These are phyloP conservation scores for Hymenoscyphus fructigenus DNA, from an alignment of 2,329 filamentous ascomycete species.

Conservation along the genomic window DNA sequence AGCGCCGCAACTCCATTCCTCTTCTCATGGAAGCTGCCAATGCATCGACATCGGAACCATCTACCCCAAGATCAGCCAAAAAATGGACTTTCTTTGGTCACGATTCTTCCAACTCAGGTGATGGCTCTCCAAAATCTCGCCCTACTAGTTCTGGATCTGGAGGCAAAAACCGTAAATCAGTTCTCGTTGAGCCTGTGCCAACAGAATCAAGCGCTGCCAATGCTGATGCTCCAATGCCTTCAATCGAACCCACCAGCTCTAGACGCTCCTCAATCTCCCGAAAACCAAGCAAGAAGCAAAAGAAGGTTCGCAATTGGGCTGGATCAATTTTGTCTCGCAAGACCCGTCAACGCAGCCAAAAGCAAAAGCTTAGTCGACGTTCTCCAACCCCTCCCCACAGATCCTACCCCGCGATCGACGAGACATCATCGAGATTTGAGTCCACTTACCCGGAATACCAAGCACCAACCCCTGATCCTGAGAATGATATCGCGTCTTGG, in stretches of 20 bases:
- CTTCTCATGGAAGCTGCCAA: slow-evolving; percentile 43
- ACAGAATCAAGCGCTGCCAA: slow-evolving; percentile 14
- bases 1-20: slow-evolving; percentile 59
- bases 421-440: slow-evolving; percentile 24
- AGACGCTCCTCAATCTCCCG: slow-evolving; percentile 33
- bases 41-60: slow-evolving; percentile 33
- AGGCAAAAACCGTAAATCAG: slow-evolving; percentile 29
- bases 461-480: slow-evolving; percentile 23
- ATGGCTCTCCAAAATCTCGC: slow-evolving; percentile 48
- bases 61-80: slow-evolving; percentile 36
- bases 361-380: slow-evolving; percentile 41
- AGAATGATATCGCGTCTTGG: slow-evolving; percentile 37
- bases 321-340: slow-evolving; percentile 51
- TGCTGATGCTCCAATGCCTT: slow-evolving; percentile 27
- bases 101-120: slow-evolving; percentile 32
- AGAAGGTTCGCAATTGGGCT: slow-evolving; percentile 69
- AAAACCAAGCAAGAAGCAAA: slow-evolving; percentile 54
- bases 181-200: slow-evolving; percentile 17
- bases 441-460: slow-evolving; percentile 20
- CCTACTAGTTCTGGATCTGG: slow-evolving; percentile 45
- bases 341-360: slow-evolving; percentile 44
- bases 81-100: slow-evolving; percentile 38
- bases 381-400: slow-evolving; percentile 45
- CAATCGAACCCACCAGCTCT: slow-evolving; percentile 27
- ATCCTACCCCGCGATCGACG: slow-evolving; percentile 33